A percentile compares a stretch with the other conserved stretches of the same genome.
Evolutionary conservation across 192 early-diverging fungal genomes (phyloP).

Genomic region (Entomortierella beljakovae): DNA sequence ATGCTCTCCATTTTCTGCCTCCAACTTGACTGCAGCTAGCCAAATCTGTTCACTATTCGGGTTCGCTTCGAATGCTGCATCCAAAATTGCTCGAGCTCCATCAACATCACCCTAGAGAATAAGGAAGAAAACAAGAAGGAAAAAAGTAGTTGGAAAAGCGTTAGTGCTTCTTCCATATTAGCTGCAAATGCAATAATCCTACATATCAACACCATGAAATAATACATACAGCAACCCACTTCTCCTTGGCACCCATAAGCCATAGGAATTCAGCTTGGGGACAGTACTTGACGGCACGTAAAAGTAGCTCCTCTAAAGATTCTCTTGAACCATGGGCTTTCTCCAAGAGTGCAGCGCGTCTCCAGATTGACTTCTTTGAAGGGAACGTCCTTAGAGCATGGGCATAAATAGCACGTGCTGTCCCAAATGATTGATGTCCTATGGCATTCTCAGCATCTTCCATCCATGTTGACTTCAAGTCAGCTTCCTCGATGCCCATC

Average conservation of each 20-base stretch:
- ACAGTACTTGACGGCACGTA: conserved; percentile 88
- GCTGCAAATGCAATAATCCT: background rate
- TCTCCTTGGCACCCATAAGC: conserved; percentile 97
- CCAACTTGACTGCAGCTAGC: conserved; percentile 96
- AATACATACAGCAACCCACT: conserved; percentile 76
- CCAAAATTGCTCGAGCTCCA: conserved; percentile 86
- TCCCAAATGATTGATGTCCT: conserved; percentile 69
- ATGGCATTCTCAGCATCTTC: conserved; percentile 88
- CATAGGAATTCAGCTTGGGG: conserved; percentile 94
- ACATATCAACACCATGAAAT: background rate
- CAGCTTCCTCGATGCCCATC: conserved; percentile 82
- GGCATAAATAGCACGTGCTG: conserved; percentile 90
- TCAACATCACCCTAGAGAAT: conserved; percentile 73
- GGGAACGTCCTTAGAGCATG: conserved; percentile 84
- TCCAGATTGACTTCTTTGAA: conserved; percentile 85
- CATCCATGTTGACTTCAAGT: conserved; percentile 85
- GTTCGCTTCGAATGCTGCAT: conserved; percentile 90
- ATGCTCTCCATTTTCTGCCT: conserved; percentile 88
- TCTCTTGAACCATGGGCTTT: conserved; percentile 83
- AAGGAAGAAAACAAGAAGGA: background rate
- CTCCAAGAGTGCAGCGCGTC: conserved; percentile 87
- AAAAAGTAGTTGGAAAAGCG: background rate
- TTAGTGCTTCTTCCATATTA: too few relatives aligned
- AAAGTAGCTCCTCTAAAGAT: conserved; percentile 80
- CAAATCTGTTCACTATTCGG: conserved; percentile 93